Evolutionary conservation across 2,329 filamentous ascomycete genomes (phyloP).

Genomic region (Exophiala spinifera): DNA sequence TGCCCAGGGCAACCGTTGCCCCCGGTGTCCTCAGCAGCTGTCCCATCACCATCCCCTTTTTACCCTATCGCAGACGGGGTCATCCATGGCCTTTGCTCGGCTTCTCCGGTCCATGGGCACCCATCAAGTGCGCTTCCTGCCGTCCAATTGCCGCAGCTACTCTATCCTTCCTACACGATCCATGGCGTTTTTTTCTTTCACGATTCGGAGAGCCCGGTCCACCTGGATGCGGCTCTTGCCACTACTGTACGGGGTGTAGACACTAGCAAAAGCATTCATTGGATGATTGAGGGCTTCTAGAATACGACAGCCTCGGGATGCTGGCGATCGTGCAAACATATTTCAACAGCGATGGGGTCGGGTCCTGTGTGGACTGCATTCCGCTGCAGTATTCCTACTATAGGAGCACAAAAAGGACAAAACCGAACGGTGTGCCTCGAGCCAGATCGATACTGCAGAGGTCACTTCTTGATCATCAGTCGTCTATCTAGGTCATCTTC

Average conservation of each 20-base stretch:
- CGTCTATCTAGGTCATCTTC: too few relatives aligned
- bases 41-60: neutral
- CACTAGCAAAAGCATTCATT: neutral
- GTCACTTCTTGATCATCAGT: too few relatives aligned
- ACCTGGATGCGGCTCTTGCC: neutral
- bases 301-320: neutral
- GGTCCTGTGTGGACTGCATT: too few relatives aligned
- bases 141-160: neutral
- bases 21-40: neutral
- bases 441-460: too few relatives aligned
- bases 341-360: neutral
- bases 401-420: too few relatives aligned
- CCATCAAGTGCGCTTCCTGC: neutral
- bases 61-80: neutral
- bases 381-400: too few relatives aligned
- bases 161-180: neutral
- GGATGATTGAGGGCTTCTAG: neutral
- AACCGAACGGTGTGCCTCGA: too few relatives aligned
- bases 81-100: neutral
- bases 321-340: neutral
- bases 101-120: neutral
- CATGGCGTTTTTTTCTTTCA: neutral
- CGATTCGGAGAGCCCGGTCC: neutral
- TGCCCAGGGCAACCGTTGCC: slow-evolving; percentile 1
- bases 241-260: neutral